Conservation (phyloP, 73 alveolate genomes). For the Paramecium octaurelia region DNA sequence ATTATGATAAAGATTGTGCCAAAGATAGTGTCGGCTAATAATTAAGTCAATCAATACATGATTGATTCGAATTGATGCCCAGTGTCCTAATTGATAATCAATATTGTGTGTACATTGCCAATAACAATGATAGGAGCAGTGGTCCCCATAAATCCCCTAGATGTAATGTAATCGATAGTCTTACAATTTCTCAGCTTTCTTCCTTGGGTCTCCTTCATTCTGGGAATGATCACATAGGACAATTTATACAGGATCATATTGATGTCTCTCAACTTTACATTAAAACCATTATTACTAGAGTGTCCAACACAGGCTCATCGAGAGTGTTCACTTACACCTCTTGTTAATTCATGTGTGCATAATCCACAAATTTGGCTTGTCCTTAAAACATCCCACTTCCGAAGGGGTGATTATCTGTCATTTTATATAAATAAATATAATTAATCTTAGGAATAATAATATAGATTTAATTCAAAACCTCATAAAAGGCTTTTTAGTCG, state of each 20-base stretch:
- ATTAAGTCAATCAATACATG: background rate
- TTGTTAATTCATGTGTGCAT: conserved; percentile 15
- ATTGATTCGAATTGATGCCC: conserved; percentile 22
- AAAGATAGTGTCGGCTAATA: conserved; percentile 72
- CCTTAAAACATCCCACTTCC: conserved; percentile 34
- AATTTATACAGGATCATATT: conserved; percentile 88
- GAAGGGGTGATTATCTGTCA: background rate
- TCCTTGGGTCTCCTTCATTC: conserved; percentile 71
- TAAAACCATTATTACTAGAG: conserved; percentile 73
- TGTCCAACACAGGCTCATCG: conserved; percentile 90
- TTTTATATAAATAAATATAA: background rate
- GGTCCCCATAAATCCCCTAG: conserved; percentile 99
- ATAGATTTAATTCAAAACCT: background rate
- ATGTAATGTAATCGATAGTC: background rate
- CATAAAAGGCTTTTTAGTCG: background rate
- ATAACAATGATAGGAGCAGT: conserved; percentile 73
- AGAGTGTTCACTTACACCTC: conserved; percentile 59
- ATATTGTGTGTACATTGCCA: conserved; percentile 51
- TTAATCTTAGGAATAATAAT: background rate
- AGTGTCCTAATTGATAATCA: background rate
- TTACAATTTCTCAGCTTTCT: conserved; percentile 87
- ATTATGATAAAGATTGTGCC: conserved; percentile 88
- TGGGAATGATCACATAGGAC: conserved; percentile 81
- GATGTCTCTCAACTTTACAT: conserved; percentile 80
- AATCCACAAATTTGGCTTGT: conserved; percentile 35